Evolutionary conservation across 495 filamentous ascomycete species (phyloP).

Genomic region (Trichoderma virens): DNA sequence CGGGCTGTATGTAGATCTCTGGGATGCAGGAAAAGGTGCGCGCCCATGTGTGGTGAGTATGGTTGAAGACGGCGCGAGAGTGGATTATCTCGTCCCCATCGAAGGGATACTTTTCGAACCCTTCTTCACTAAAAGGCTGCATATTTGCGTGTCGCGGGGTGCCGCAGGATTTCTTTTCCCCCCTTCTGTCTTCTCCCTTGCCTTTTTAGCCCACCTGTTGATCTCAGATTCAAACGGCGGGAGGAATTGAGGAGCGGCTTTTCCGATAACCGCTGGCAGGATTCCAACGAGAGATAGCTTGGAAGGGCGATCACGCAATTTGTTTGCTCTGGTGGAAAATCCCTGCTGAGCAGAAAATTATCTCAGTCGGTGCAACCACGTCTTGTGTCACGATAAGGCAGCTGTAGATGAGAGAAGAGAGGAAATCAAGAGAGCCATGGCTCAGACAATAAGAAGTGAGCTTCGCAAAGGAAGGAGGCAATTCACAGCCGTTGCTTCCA

Average conservation of each 20-base stretch:
- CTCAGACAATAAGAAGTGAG: too few species aligned
- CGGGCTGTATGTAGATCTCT: constrained; percentile 81
- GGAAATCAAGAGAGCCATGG: too few species aligned
- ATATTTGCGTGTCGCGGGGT: constrained; percentile 13
- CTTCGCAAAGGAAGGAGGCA: too few species aligned
- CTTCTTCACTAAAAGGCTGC: constrained; percentile 30
- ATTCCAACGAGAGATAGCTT: neutral
- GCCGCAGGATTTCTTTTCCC: neutral
- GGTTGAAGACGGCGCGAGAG: constrained; percentile 62
- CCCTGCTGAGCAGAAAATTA: neutral
- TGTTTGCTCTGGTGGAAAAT: neutral
- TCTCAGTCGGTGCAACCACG: neutral
- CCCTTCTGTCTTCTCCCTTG: neutral
- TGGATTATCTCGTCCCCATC: constrained; percentile 39
- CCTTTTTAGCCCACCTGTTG: neutral
- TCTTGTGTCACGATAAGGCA: neutral
- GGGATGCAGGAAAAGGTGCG: constrained; percentile 80
- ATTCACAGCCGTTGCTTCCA: too few species aligned
- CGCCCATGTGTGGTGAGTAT: constrained; percentile 94
- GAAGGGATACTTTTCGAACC: constrained; percentile 20
- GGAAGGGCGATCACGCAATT: constrained; percentile 2
- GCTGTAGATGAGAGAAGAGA: neutral
- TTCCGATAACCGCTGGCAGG: neutral
- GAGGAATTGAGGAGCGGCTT: neutral
- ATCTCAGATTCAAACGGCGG: neutral